Evolutionary conservation across 2,329 filamentous ascomycete species (phyloP).

Genomic region (Colletotrichum phormii): DNA sequence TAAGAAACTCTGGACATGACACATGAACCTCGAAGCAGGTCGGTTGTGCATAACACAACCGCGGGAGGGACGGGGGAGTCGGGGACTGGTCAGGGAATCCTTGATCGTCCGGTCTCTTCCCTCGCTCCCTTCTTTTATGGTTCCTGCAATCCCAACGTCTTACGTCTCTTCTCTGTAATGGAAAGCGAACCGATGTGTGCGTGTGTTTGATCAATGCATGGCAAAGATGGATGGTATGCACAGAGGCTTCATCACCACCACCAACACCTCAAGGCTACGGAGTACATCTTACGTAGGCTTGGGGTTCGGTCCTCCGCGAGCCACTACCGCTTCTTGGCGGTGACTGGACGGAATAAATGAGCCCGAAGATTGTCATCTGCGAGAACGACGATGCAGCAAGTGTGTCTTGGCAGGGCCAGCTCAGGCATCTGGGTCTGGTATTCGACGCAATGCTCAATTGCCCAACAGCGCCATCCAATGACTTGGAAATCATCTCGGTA

Average conservation of each 20-base stretch:
- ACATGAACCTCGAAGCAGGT: conserved; percentile 23
- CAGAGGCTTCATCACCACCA: conserved; percentile 4
- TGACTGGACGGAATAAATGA: background rate
- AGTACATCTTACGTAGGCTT: conserved; percentile 10
- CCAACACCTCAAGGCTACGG: background rate
- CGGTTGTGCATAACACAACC: conserved; percentile 25
- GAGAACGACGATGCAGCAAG: background rate
- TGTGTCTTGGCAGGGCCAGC: background rate
- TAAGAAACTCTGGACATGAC: conserved; percentile 27
- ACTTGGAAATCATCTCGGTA: background rate
- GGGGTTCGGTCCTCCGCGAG: background rate
- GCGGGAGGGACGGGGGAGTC: background rate
- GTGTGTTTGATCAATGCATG: conserved; percentile 23
- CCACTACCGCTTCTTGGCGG: conserved; percentile 1
- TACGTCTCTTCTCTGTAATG: conserved; percentile 23
- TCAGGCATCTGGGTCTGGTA: background rate
- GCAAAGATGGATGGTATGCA: background rate
- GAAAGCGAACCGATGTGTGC: conserved; percentile 24
- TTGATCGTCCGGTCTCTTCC: conserved; percentile 30
- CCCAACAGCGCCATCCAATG: background rate
- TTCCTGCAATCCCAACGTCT: conserved; percentile 31
- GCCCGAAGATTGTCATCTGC: background rate
- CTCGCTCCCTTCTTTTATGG: conserved; percentile 3
- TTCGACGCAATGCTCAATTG: background rate
- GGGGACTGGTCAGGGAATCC: conserved; percentile 17